A percentile compares a stretch with the other conserved stretches of the same genome.
Evolutionary conservation across 768 basidiomycete species (phyloP).

Genomic region (Mycena epipterygia): DNA sequence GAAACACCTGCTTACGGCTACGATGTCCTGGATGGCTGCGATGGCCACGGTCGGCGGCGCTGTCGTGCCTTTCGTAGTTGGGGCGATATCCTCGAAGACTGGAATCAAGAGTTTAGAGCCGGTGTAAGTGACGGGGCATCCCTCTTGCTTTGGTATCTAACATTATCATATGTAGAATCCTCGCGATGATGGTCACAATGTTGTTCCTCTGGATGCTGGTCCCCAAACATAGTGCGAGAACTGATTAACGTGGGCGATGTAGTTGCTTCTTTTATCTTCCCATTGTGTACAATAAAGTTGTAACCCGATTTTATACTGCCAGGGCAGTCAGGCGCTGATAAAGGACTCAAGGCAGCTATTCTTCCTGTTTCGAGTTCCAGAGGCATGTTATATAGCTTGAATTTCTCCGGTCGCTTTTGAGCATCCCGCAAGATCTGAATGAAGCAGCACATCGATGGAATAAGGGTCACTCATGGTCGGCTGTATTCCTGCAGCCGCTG

Average conservation of each 20-base stretch:
- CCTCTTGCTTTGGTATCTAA: not conserved
- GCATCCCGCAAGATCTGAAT: too few species aligned
- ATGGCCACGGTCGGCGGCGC: constrained; percentile 82
- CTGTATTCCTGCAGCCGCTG: too few species aligned
- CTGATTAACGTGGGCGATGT: too few species aligned
- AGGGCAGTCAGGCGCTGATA: not conserved
- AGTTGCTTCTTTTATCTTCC: not conserved
- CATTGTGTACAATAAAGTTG: not conserved
- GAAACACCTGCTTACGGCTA: constrained; percentile 72
- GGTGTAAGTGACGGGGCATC: constrained; percentile 60
- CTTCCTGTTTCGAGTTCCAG: not conserved
- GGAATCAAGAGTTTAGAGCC: constrained; percentile 74
- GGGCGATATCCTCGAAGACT: constrained; percentile 73
- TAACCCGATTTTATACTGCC: not conserved
- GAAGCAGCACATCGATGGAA: too few species aligned
- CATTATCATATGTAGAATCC: constrained; percentile 14
- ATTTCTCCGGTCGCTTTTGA: not conserved
- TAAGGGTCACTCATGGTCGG: too few species aligned
- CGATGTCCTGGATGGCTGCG: constrained; percentile 77
- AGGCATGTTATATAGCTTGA: not conserved
- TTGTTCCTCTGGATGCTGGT: constrained; percentile 25
- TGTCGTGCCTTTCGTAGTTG: constrained; percentile 78
- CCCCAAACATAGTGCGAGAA: not conserved
- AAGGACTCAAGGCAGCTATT: not conserved
- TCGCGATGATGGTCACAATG: constrained; percentile 24